These are phyloP conservation scores for Euphrasia arctica DNA, from an alignment of 305 asterid genomes.

Conservation along the genomic window DNA sequence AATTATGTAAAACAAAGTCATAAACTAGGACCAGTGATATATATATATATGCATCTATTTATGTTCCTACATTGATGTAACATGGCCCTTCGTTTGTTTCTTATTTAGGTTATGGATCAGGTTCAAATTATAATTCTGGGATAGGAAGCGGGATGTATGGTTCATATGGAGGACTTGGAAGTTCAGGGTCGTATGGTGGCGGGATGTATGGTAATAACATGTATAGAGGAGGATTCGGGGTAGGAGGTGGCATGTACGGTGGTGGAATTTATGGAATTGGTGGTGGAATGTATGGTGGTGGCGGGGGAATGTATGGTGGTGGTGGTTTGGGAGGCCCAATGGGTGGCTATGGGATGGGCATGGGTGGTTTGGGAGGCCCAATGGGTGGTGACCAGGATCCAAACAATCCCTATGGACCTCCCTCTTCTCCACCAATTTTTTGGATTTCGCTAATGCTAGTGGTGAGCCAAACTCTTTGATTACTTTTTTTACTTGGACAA, in stretches of 20 bases:
- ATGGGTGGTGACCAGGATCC: constrained; percentile 90
- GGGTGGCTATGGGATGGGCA: constrained; percentile 91
- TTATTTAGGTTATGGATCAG: constrained; percentile 63
- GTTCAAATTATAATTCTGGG: constrained; percentile 63
- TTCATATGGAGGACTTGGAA: constrained; percentile 63
- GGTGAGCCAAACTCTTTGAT: constrained; percentile 43
- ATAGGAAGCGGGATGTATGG: constrained; percentile 64
- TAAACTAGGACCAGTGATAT: neutral
- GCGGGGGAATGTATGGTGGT: constrained; percentile 74
- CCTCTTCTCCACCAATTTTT: constrained; percentile 84
- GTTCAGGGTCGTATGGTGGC: constrained; percentile 64
- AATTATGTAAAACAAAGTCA: constrained; percentile 8
- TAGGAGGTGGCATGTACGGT: constrained; percentile 85
- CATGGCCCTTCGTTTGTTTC: constrained; percentile 25
- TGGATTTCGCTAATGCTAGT: constrained; percentile 92
- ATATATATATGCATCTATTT: neutral
- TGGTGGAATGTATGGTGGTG: constrained; percentile 63
- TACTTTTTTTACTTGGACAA: constrained; percentile 1
- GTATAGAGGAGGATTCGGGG: constrained; percentile 91
- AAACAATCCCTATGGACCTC: constrained; percentile 83
- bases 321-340: constrained; percentile 71
- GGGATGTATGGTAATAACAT: constrained; percentile 84
- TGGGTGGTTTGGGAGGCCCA: constrained; percentile 82
- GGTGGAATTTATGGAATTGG: constrained; percentile 81
- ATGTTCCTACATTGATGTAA: constrained; percentile 23